Base-by-base conservation (phyloP, 2,329 filamentous ascomycete species). In the Metarhizium anisopliae region DNA sequence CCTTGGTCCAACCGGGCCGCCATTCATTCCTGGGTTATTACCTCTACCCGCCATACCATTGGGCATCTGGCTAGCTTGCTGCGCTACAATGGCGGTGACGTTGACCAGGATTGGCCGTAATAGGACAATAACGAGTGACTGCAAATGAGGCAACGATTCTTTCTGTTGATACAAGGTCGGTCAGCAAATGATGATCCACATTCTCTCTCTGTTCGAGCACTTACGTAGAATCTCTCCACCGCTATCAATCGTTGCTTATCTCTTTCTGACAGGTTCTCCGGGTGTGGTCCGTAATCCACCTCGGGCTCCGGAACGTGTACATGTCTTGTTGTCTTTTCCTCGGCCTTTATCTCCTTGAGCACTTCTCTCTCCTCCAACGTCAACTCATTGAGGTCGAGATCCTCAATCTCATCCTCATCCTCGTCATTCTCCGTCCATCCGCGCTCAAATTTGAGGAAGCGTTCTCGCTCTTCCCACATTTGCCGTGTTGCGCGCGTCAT, bases 401-500 rank as follows among this genome's bases (percentile, higher is more conserved):
- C 75, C 51, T 77, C 74, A 51, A 76, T 73, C 36, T 78, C 74
- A 8, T 77, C 70, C 5, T 74, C 72, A 40, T 72, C 60, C 55
- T 71, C 63, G 59, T 75, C 67, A 47, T 73, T 62, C 1, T 77
- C 77, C 57, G 87, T 84, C 90, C 91, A 99, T 10, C 94, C 94
- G 55, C 94, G 82, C 64, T 97, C 93, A 62, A 89, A 95, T 66
- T 89, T 93, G 74, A 96, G 85, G 62, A 95, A 99, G 32, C 83
- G 83, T 64, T 96, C 92, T 51, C 94, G 83, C 68, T 95, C 92
- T 62, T 95, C 88, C 93, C 94, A 99, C 14, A 99, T 76, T 71
- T 99, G 94, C 55, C 90, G 84, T 72, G 95, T 93, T 5, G 90
- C 90, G 58, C 94, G 81, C 0, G 91, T 95, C 80, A 95, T 95